Conservation (phyloP, 1,139 yeast genomes). For the Zygosaccharomyces sapae region DNA sequence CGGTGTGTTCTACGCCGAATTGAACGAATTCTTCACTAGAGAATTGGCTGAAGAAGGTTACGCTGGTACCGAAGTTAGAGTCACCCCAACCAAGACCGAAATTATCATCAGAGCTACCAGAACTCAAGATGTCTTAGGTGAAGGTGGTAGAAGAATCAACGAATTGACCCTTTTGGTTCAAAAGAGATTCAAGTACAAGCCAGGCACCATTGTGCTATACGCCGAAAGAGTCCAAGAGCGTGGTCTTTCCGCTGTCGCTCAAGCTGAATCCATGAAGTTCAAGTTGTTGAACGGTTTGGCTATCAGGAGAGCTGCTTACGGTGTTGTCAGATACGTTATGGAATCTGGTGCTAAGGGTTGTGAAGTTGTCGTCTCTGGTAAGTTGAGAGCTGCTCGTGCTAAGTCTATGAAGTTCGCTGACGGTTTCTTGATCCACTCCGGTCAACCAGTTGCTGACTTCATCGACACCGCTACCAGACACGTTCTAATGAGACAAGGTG, state of each 20-base stretch:
- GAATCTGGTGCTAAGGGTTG: constrained; percentile 99
- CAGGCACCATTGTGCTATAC: constrained; percentile 90
- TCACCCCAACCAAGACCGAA: constrained; percentile 97
- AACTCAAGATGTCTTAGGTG: constrained; percentile 99
- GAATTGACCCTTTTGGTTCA: constrained; percentile 96
- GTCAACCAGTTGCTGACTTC: constrained; percentile 99
- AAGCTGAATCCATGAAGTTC: constrained; percentile 98
- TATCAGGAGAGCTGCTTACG: constrained; percentile 99
- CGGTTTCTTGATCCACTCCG: constrained; percentile 99
- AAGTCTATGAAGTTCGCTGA: constrained; percentile 99
- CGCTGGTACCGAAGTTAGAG: constrained; percentile 99
- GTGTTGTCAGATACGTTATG: constrained; percentile 99
- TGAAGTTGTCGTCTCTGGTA: constrained; percentile 98
- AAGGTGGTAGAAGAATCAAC: constrained; percentile 99
- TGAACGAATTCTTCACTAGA: constrained; percentile 99
- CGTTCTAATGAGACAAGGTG: constrained; percentile 99
- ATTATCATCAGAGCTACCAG: constrained; percentile 98
- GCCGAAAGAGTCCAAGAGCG: constrained; percentile 99
- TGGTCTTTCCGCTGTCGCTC: constrained; percentile 99
- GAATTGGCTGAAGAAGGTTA: constrained; percentile 99
- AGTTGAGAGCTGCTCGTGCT: constrained; percentile 99
- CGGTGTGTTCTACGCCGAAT: constrained; percentile 99
- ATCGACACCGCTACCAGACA: constrained; percentile 99
- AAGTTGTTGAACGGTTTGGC: constrained; percentile 98
- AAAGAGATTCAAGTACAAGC: constrained; percentile 97